Evolutionary conservation across 2,329 filamentous ascomycete species (phyloP), one percentile per base, ranked within the genome.

Genomic region (Periglandula ipomoeae): DNA sequence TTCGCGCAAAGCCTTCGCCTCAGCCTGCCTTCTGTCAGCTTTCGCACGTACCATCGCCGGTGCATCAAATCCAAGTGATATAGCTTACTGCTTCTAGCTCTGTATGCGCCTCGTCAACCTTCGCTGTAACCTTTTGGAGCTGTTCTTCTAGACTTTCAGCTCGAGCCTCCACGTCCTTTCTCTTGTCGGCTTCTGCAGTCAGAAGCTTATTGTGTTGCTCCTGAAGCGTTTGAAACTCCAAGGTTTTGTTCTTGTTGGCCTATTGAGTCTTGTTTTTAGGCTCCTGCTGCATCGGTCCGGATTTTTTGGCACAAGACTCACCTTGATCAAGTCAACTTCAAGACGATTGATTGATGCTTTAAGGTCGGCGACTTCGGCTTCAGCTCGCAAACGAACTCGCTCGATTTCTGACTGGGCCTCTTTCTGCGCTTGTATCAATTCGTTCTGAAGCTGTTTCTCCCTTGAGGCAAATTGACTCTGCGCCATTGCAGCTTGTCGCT

Each of bases 361-460:
- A 11, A 87, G 64, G 53, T 84, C 81, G n/a, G 78, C 74, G 46
- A 77, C 71, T 56, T 87, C 81, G 1, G 77, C 79, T 39, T 85
- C 82, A 23, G 66, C 63, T 38, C 75, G 67, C 24, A 71, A 68
- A 47, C 70, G 69, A 3, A 69, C 60, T 32, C 75, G 70, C 43
- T 78, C 74, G 1, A 67, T 59, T 48, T 81, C 77, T 2, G 69
- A 65, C 50, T 77, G 70, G 1, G 70, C 65, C 4, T 64, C 64
- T 52, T 74, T 78, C 40, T 72, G 72, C 22, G 66, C 67, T 38
- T 74, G 69, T 2, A 71, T 70, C 3, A 76, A 53, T 44, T 70
- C 61, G 46, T 57, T 65, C 49, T 64, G 59, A 42, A 62, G 58
- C 30, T 62, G 59, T 8, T 57, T 56, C 11, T 61, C 57, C 23